These are phyloP conservation scores for Plenodomus tracheiphilus DNA, from an alignment of 2,329 filamentous ascomycete genomes.

Conservation along the genomic window DNA sequence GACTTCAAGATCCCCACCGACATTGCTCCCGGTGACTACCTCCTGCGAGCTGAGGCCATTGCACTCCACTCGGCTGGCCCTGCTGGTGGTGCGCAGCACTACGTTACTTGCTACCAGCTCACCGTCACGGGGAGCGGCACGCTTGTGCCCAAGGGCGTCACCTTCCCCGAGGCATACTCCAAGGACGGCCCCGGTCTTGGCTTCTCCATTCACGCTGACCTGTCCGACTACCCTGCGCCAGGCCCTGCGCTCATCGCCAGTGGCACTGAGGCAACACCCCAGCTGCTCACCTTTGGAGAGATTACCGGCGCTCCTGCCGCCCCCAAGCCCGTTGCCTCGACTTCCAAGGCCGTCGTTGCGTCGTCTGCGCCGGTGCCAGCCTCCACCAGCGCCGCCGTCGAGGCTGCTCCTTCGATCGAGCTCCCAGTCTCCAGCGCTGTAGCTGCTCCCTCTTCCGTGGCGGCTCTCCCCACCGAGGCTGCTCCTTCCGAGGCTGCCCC, in stretches of 20 bases:
- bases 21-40: conserved; percentile 49
- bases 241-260: conserved; percentile 42
- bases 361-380: conserved; percentile 7
- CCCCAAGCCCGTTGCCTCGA: conserved; percentile 20
- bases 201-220: conserved; percentile 47
- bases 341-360: conserved; percentile 11
- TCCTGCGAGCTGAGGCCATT: conserved; percentile 52
- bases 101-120: conserved; percentile 52
- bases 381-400: conserved; percentile 6
- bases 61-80: conserved; percentile 48
- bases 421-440: conserved; percentile 12
- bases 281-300: conserved; percentile 30
- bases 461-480: conserved; percentile 9
- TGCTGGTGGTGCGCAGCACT: conserved; percentile 50
- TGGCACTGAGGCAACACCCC: conserved; percentile 26
- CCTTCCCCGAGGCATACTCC: conserved; percentile 51
- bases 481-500: conserved; percentile 12
- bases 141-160: conserved; percentile 47
- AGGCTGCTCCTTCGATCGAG: conserved; percentile 7
- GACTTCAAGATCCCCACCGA: conserved; percentile 44
- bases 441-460: conserved; percentile 9
- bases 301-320: conserved; percentile 25
- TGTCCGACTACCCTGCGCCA: conserved; percentile 47
- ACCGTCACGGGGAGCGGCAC: conserved; percentile 43
- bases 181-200: conserved; percentile 47